These are phyloP conservation scores for Cynara cardunculus DNA, from an alignment of 129 eudicot species.

Conservation along the genomic window DNA sequence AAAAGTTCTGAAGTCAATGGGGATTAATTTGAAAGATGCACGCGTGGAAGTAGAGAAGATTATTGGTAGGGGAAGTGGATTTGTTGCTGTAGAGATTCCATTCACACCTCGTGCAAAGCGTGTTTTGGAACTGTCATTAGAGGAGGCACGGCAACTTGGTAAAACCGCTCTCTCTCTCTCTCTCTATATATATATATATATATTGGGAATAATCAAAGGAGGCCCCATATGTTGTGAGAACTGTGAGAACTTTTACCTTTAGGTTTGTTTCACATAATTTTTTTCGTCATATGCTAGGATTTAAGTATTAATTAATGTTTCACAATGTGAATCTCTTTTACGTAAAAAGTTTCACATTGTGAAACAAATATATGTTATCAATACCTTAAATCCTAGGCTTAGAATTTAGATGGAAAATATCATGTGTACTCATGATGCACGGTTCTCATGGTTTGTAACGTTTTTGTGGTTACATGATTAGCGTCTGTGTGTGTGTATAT, in stretches of 20 bases:
- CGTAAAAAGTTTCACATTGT: not conserved
- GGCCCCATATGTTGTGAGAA: not conserved
- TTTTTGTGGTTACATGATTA: not conserved
- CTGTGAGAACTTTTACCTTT: not conserved
- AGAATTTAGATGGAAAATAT: not conserved
- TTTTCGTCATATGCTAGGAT: not conserved
- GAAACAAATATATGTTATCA: not conserved
- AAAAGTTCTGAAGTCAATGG: conserved; percentile 90
- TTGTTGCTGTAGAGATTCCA: conserved; percentile 87
- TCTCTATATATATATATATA: not conserved
- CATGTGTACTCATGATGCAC: not conserved
- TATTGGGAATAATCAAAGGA: not conserved
- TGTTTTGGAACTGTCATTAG: conserved; percentile 75
- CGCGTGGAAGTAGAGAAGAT: conserved; percentile 92
- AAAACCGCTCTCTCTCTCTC: conserved; percentile 9
- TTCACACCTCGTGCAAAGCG: conserved; percentile 96
- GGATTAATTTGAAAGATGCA: conserved; percentile 87
- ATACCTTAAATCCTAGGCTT: not conserved
- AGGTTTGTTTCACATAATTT: not conserved
- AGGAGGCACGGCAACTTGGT: conserved; percentile 96
- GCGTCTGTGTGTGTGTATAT: too few species aligned
- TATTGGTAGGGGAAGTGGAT: conserved; percentile 91
- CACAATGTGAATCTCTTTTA: not conserved
- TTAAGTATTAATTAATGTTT: not conserved
- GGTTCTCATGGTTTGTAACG: not conserved